These are phyloP conservation scores for Ustilago shanxiensis DNA, from an alignment of 1,284 basidiomycete species.

Conservation along the genomic window DNA sequence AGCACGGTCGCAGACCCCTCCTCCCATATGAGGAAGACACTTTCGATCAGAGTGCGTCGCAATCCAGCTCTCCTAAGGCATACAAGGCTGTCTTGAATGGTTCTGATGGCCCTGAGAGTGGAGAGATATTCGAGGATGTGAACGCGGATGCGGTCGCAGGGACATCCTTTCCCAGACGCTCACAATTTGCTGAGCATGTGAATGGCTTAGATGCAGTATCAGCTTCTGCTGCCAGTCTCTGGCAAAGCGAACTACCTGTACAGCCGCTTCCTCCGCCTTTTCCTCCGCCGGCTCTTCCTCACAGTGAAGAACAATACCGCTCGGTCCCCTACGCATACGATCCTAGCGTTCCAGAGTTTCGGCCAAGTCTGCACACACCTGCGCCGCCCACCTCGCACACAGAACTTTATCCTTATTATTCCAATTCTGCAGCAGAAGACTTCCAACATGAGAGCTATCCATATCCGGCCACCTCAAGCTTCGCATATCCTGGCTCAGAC, in stretches of 20 bases:
- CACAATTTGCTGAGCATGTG: neutral
- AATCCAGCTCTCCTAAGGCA: neutral
- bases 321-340: conserved; percentile 20
- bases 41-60: neutral
- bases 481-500: conserved; percentile 6
- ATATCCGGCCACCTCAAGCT: neutral
- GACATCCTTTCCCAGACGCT: conserved; percentile 11
- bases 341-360: conserved; percentile 31
- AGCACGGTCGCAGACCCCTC: conserved; percentile 19
- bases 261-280: conserved; percentile 23
- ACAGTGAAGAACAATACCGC: conserved; percentile 1
- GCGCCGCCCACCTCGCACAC: conserved; percentile 12
- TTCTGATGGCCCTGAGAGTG: conserved; percentile 3
- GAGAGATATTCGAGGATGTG: neutral
- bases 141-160: conserved; percentile 2
- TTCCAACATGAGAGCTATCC: conserved; percentile 5
- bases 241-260: conserved; percentile 1
- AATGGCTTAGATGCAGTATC: neutral
- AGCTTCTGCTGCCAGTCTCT: neutral
- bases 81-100: neutral
- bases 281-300: conserved; percentile 24
- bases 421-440: conserved; percentile 2
- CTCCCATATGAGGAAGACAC: conserved; percentile 30
- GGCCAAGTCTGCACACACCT: conserved; percentile 7
- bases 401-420: conserved; percentile 13